Percentiles rank a stretch among this genome's conserved stretches.
Conservation (phyloP, 2,329 filamentous ascomycete species). For the Pestalotiopsis sp. region DNA sequence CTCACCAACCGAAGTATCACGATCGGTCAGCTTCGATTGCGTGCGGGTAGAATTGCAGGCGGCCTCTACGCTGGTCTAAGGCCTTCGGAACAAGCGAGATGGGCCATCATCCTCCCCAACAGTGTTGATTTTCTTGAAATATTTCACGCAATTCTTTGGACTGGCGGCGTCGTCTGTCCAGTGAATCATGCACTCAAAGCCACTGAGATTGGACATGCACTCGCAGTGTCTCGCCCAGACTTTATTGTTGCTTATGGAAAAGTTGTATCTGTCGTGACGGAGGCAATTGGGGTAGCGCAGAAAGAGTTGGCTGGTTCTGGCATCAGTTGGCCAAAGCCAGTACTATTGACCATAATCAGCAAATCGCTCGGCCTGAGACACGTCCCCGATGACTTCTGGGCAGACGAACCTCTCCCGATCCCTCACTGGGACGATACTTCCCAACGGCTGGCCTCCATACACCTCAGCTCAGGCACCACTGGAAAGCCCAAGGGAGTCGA, state of each 20-base stretch:
- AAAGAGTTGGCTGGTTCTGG: not conserved
- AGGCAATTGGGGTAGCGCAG: conserved; percentile 28
- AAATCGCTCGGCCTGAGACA: conserved; percentile 26
- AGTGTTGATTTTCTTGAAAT: conserved; percentile 46
- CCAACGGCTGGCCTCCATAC: conserved; percentile 39
- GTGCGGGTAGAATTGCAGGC: conserved; percentile 42
- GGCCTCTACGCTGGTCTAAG: conserved; percentile 35
- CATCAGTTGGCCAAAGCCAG: not conserved
- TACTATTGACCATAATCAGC: conserved; percentile 19
- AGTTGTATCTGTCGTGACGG: conserved; percentile 28
- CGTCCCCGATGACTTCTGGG: conserved; percentile 36
- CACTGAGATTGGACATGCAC: conserved; percentile 41
- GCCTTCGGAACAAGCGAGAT: conserved; percentile 38
- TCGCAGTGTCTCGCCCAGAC: conserved; percentile 43
- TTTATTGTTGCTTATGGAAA: conserved; percentile 42
- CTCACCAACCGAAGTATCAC: conserved; percentile 48
- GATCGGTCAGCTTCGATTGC: conserved; percentile 42
- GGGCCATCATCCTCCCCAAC: conserved; percentile 47
- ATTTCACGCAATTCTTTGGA: conserved; percentile 44
- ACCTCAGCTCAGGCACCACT: conserved; percentile 32
- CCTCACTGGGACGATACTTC: conserved; percentile 38
- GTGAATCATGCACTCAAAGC: conserved; percentile 42
- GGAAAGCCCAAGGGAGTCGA: conserved; percentile 29
- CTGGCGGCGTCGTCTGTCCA: conserved; percentile 40
- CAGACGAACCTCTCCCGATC: conserved; percentile 31